Conservation (phyloP, 306 rosid genomes). For the apple (Malus domestica) region DNA sequence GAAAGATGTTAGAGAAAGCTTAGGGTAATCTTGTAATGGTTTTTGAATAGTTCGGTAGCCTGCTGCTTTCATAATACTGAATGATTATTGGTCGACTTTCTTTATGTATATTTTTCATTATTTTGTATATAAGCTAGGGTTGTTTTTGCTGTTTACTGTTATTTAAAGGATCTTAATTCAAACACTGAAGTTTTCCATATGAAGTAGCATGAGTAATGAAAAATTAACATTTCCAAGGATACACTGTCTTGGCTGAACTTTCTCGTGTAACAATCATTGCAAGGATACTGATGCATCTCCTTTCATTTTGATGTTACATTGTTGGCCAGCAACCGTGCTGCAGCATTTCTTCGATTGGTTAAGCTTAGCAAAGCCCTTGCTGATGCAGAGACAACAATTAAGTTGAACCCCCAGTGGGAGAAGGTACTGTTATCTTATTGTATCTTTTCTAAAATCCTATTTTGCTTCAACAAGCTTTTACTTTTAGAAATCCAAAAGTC, state of each 20-base stretch:
- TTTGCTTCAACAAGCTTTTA: neutral
- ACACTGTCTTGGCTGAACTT: neutral
- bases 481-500: neutral
- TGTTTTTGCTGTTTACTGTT: neutral
- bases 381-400: constrained; percentile 88
- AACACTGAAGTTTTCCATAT: neutral
- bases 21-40: neutral
- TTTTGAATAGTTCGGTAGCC: neutral
- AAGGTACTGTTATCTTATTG: constrained; percentile 37
- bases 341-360: constrained; percentile 88
- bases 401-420: constrained; percentile 91
- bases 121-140: neutral
- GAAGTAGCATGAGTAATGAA: neutral
- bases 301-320: constrained; percentile 6
- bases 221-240: neutral
- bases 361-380: constrained; percentile 92
- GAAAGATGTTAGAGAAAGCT: neutral
- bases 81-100: neutral
- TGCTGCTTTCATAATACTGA: neutral
- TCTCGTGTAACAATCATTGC: neutral
- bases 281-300: constrained; percentile 16
- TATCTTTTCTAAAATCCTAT: neutral
- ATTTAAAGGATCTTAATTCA: neutral
- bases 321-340: constrained; percentile 86
- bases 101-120: neutral